Evolutionary conservation across 2,329 filamentous ascomycete species (phyloP), one percentile per base, ranked within the genome.

Genomic region (Fusarium continuum): DNA sequence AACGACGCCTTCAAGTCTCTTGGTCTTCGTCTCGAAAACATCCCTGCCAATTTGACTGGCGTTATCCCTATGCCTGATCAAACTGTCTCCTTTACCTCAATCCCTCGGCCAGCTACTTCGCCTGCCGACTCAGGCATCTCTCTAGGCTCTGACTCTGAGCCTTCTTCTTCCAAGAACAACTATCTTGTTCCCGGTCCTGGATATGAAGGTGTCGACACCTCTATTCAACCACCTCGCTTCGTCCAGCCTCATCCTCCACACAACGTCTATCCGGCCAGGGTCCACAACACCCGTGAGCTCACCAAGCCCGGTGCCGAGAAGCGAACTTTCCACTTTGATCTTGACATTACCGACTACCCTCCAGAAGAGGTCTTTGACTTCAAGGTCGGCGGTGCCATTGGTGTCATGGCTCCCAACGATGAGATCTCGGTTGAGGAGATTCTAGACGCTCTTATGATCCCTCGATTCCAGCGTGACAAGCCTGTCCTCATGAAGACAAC

Each of bases 211-310:
- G 74, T 87, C 53, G 82, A 89, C 69, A 88, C 86, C 4, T 74
- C 78, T 9, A 82, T 87, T 57, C 90, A 94, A 73, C 94, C 95
- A 16, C 95, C 95, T 7, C 84, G 83, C 56, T 99, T 93, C 72
- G 93, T 99, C 49, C 92, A 97, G 74, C 95, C 95, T 22, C 95
- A 99, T 75, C 92, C 92, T 53, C 95, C 95, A 0, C 95, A 96
- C 77, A 84, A 94, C 66, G 93, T 98, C 59, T 96, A 91, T 77
- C 90, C 93, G 1, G 93, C 94, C n/a, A 92, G 88, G 64, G 86
- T 99, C 40, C 90, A 92, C 77, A 88, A 88, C 70, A 87, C 92
- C 3, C 89, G 95, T 52, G 93, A 97, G 77, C 80, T 99, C 73
- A 99, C 95, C 11, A 90, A 87, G 74, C 82, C 86, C 20, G 94